Evolutionary conservation across 176 grass and related monocot genomes (phyloP).

Genomic region (Triticum monococcum): DNA sequence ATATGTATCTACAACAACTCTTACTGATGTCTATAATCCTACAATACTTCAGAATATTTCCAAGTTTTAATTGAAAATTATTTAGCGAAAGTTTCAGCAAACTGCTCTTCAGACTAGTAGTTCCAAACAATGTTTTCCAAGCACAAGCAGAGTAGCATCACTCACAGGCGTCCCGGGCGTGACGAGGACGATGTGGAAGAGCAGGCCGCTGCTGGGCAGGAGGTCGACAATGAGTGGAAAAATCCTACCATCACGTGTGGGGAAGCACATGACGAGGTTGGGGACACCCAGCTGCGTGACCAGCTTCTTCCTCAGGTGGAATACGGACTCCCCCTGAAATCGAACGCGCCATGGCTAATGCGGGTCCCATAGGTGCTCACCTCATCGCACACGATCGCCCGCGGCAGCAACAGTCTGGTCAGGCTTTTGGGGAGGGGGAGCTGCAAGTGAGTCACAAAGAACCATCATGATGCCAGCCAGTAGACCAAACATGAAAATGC

Average conservation of each 20-base stretch:
- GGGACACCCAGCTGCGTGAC: background rate
- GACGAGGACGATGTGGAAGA: background rate
- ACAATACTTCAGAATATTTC: no score
- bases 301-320: background rate
- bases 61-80: no score
- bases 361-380: no score
- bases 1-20: no score
- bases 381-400: background rate
- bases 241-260: background rate
- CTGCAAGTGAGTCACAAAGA: background rate
- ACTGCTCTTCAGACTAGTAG: no score
- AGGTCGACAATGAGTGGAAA: conserved; percentile 24
- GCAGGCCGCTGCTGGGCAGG: background rate
- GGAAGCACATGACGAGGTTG: background rate
- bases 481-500: no score
- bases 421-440: background rate
- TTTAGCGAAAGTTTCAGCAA: no score
- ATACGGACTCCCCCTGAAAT: background rate
- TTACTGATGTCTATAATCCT: no score
- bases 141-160: no score
- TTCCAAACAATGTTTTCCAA: no score
- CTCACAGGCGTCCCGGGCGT: no score
- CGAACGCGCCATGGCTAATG: background rate
- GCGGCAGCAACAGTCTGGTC: background rate
- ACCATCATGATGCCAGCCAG: background rate